Evolutionary conservation across 2,329 filamentous ascomycete species (phyloP).

Genomic region (Clonostachys rosea): DNA sequence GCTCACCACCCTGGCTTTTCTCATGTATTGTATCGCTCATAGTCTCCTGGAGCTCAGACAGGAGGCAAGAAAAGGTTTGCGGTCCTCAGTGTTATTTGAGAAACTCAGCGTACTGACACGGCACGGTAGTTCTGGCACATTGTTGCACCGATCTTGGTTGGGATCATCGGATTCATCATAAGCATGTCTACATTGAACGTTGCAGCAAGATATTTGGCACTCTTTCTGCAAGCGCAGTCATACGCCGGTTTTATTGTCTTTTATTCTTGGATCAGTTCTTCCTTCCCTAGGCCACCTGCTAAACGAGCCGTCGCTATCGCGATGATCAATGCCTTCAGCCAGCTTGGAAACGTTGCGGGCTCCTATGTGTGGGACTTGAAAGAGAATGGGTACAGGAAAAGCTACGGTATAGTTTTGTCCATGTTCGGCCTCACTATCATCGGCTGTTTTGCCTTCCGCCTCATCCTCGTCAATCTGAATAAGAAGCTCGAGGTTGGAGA

Average conservation of each 20-base stretch:
- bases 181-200: conserved; percentile 52
- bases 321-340: conserved; percentile 54
- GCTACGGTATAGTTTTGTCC: conserved; percentile 58
- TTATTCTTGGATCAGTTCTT: conserved; percentile 54
- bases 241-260: conserved; percentile 56
- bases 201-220: conserved; percentile 53
- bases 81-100: not conserved
- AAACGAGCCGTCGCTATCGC: conserved; percentile 59
- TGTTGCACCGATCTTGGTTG: conserved; percentile 43
- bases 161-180: conserved; percentile 54
- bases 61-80: conserved; percentile 45
- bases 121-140: conserved; percentile 50
- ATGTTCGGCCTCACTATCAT: conserved; percentile 58
- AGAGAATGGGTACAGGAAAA: conserved; percentile 57
- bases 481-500: conserved; percentile 39
- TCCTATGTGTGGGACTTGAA: conserved; percentile 58
- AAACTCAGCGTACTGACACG: not conserved
- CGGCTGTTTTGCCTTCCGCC: conserved; percentile 43
- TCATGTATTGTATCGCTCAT: conserved; percentile 50
- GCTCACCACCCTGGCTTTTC: conserved; percentile 54
- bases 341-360: conserved; percentile 55
- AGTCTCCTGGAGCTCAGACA: conserved; percentile 52
- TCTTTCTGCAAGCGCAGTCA: conserved; percentile 53
- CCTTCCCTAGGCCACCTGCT: conserved; percentile 52
- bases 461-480: conserved; percentile 41